Percentiles rank a stretch among this genome's conserved stretches.
These are phyloP conservation scores for Barbarea vulgaris DNA, from an alignment of 345 rosid genomes.

Conservation along the genomic window DNA sequence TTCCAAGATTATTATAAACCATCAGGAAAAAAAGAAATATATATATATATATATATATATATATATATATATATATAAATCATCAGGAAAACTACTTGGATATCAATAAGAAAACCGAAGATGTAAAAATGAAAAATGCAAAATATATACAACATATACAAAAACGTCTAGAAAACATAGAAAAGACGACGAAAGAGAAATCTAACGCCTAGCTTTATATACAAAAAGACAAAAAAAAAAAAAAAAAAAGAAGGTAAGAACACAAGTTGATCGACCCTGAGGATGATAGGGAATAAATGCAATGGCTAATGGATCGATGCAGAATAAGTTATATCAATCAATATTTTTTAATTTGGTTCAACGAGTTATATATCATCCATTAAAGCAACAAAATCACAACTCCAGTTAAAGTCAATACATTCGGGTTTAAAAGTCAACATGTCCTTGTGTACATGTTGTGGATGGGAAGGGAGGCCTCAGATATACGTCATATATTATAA, in stretches of 20 bases:
- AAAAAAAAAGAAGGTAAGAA: not conserved
- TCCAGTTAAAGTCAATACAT: not conserved
- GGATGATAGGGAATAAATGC: not conserved
- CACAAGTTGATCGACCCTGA: not conserved
- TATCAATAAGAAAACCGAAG: not conserved
- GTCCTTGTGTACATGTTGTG: not conserved
- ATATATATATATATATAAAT: too few species aligned
- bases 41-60: too few species aligned
- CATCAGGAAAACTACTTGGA: not conserved
- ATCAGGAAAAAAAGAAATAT: too few species aligned
- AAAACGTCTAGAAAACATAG: not conserved
- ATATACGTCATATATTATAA: not conserved
- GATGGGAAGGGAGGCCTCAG: not conserved
- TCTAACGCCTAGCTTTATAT: not conserved
- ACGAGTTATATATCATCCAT: not conserved
- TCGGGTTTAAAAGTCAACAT: not conserved
- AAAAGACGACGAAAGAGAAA: not conserved
- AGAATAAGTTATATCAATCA: not conserved
- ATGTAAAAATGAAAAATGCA: not conserved
- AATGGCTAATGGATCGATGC: not conserved
- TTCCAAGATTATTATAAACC: not conserved
- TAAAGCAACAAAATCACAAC: slow-evolving; percentile 2
- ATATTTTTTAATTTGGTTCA: too few species aligned
- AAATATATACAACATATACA: not conserved
- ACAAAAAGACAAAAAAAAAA: not conserved